A percentile compares a stretch with the other conserved stretches of the same genome.
Evolutionary conservation across 78 protist genomes (phyloP).

Genomic region (Ministeria vibrans): DNA sequence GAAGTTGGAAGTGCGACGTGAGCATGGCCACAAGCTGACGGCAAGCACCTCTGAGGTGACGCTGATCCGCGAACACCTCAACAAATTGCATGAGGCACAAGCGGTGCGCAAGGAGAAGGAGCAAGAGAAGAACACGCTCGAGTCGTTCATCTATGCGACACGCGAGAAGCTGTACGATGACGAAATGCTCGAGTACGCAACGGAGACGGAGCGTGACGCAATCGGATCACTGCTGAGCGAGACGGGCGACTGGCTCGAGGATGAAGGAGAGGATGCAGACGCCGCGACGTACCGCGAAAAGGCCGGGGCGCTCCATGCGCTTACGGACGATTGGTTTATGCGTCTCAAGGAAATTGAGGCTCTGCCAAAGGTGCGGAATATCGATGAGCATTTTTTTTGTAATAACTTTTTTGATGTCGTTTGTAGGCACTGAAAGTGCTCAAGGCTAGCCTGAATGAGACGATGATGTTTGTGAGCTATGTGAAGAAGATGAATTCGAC

Average conservation of each 20-base stretch:
- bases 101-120: constrained; percentile 1
- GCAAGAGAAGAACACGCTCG: constrained; percentile 40
- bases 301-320: too few species aligned
- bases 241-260: neutral
- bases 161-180: constrained; percentile 27
- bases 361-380: too few species aligned
- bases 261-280: too few species aligned
- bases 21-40: neutral
- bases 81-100: constrained; percentile 3
- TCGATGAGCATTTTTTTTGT: too few species aligned
- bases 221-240: neutral
- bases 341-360: too few species aligned
- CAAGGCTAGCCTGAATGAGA: too few species aligned
- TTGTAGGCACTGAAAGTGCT: too few species aligned
- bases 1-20: neutral
- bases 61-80: neutral
- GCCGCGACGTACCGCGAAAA: too few species aligned
- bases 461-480: too few species aligned
- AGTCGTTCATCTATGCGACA: constrained; percentile 41
- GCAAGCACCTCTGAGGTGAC: neutral
- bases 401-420: too few species aligned
- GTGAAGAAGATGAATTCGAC: too few species aligned
- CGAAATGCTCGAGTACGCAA: constrained; percentile 4
- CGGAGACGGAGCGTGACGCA: neutral
- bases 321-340: too few species aligned